Base-by-base conservation (phyloP, 768 basidiomycete genomes). In the Symmetrospora coprosmae region DNA sequence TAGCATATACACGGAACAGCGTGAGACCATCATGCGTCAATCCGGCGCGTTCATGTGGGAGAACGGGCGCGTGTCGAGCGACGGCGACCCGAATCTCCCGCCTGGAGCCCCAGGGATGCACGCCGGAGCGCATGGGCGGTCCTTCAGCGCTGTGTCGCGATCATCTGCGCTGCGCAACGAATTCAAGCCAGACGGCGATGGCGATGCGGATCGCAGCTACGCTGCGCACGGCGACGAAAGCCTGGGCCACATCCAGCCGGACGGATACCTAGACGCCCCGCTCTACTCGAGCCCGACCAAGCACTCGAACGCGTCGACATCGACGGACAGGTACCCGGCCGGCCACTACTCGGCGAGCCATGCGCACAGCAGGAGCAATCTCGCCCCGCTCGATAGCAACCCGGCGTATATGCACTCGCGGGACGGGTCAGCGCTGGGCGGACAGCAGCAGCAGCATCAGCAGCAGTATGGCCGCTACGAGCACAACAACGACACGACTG, bases 31-130 rank as follows among this genome's bases (percentile, higher is more conserved):
- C 21, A 52, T 52, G 16, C 8, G 61, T 6, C 38, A 47, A 25
- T 62, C 61, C n/a, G n/a, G n/a, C n/a, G n/a, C n/a, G n/a, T 45
- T 47, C 37, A 48, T 47, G 25, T 62, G 61, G 61, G 56, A 59
- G 21, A 21, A 40, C 21, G 34, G 50, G 17, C 35, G 35, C 19
- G 4, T 34, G 2, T 46, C 40, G 23, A 9, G 23, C 30, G 52
- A 55, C 21, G 43, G 41, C n/a, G 33, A 46, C 16, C 52, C 41
- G 4, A 56, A 19, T 9, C 21, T 11, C 16, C 51, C 56, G 5
- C 61, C 51, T 13, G 19, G 34, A 3, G 34, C 59, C 28, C n/a
- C n/a, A n/a, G n/a, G n/a, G n/a, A n/a, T n/a, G n/a, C n/a, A n/a
- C n/a, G n/a, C n/a, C n/a, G n/a, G n/a, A n/a, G 30, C 28, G 21